Evolutionary conservation across 108 stramenopile species (phyloP), one percentile per base, ranked within the genome.

Genomic region (Bacterosira constricta): DNA sequence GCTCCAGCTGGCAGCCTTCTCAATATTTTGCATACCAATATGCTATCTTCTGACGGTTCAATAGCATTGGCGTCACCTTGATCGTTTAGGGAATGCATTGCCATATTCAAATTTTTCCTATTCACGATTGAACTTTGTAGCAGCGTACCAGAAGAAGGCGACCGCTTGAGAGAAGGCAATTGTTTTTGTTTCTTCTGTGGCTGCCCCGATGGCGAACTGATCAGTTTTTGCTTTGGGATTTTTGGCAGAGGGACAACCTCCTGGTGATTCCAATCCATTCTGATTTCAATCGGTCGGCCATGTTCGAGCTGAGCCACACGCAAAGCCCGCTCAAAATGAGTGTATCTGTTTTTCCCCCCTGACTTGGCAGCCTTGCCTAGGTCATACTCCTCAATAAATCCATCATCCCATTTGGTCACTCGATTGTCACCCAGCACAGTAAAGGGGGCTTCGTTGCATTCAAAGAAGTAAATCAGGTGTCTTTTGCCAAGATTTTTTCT

Each of bases 211-310:
- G 45, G 39, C 25, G 37, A 63, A 23, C 46, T 65, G 63, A 27
- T 49, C 30, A 31, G 25, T 29, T 26, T 47, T 52, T 49, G 45
- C 35, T 51, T 75, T 8, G 74, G 57, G 17, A 50, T 52, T 36
- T 76, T 76, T 26, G 45, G 57, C 26, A 51, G 35, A 10, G 57
- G 35, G 0, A 34, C 66, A 61, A 63, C 37, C 69, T 55, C 56
- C 64, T 83, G 63, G 61, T 90, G 90, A 65, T 93, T 93, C 87
- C 88, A 94, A 57, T 94, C 93, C 86, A 94, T 79, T 50, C 93
- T 78, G 50, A 81, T 53, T 64, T 90, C 88, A 7, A 87, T 85
- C 0, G 93, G 93, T 60, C 87, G 87, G 0, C 78, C 85, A 53
- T 73, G 57, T 70, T 94, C 93, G 47, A 91, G 39, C 37, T 66